Evolutionary conservation across 805 yeast species (phyloP).

Genomic region (Starmerella stigmatis): DNA sequence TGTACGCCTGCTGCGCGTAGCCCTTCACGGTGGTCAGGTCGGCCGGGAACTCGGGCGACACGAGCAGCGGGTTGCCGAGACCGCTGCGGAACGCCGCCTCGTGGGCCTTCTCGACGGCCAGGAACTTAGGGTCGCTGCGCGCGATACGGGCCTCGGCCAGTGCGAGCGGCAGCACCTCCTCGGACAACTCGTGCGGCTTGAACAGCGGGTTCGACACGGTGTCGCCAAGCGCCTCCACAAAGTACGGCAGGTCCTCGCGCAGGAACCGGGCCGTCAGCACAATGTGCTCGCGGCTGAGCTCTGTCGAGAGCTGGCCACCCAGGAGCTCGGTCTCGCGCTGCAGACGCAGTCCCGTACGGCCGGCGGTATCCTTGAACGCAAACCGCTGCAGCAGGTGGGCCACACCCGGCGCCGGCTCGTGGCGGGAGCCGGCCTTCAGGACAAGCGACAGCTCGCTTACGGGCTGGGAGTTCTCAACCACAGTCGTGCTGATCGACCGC

Average conservation of each 20-base stretch:
- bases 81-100: slow-evolving; percentile 76
- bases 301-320: slow-evolving; percentile 68
- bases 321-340: slow-evolving; percentile 89
- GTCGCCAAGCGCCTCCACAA: slow-evolving; percentile 72
- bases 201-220: slow-evolving; percentile 54
- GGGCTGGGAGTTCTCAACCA: slow-evolving; percentile 46
- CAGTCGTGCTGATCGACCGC: slow-evolving; percentile 12
- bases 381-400: slow-evolving; percentile 77
- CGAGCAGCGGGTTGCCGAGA: slow-evolving; percentile 72
- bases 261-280: slow-evolving; percentile 72
- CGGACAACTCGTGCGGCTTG: slow-evolving; percentile 75
- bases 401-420: slow-evolving; percentile 57
- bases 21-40: slow-evolving; percentile 53
- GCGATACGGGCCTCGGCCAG: slow-evolving; percentile 44
- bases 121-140: slow-evolving; percentile 40
- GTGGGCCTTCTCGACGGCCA: slow-evolving; percentile 70
- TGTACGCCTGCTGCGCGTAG: slow-evolving; percentile 59
- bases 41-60: slow-evolving; percentile 52
- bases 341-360: slow-evolving; percentile 81
- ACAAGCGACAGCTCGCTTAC: slow-evolving; percentile 70
- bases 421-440: slow-evolving; percentile 73
- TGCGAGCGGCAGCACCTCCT: slow-evolving; percentile 73
- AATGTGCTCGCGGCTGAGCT: slow-evolving; percentile 73
- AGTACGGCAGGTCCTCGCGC: slow-evolving; percentile 82
- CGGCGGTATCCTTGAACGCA: slow-evolving; percentile 63